Evolutionary conservation across 176 grass and related monocot species (phyloP), one percentile per base, ranked within the genome.

Genomic region (Oryza longistaminata): DNA sequence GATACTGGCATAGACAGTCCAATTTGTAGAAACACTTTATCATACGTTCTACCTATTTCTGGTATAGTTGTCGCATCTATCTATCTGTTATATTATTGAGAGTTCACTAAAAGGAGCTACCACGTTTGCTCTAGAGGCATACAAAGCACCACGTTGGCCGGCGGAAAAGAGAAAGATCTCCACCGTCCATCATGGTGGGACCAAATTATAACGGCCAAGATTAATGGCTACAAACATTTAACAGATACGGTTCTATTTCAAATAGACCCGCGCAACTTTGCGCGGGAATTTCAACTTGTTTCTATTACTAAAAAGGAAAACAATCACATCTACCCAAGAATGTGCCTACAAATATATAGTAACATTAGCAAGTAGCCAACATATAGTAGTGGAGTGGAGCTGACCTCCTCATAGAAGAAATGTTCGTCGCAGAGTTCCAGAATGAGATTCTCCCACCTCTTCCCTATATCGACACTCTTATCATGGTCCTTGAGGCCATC

Each of bases 331-430:
- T 48, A 85, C 24, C 78, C 0, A 55, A 73, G 49, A 52, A n/a
- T 22, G n/a, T 74, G 22, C 14, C 66, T 64, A 87, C 9, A 68
- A 42, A 68, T 34, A 62, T 9, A 67, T 15, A 68, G 8, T 75
- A 14, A 64, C 29, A 53, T n/a, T 31, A 34, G 58, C 34, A 33
- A 49, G 34, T 64, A 9, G 7, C 25, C 6, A 74, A 5, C 25
- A 68, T 21, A 61, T 1, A 66, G 19, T 39, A 83, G 52, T 33
- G 84, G 27, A 76, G 42, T 26, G 84, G 27, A 73, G 34, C 60
- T 83, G 75, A 95, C 95, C 95, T 97, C 81, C 73, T 97, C 91
- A 81, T 93, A 97, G 80, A 90, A 97, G 81, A 97, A 97, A 68
- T 86, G 81, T 4, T 90, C 89, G 29, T 97, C 93, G 40, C 95